Conservation (phyloP, 2,329 filamentous ascomycete genomes). For the Aureobasidium sp. region DNA sequence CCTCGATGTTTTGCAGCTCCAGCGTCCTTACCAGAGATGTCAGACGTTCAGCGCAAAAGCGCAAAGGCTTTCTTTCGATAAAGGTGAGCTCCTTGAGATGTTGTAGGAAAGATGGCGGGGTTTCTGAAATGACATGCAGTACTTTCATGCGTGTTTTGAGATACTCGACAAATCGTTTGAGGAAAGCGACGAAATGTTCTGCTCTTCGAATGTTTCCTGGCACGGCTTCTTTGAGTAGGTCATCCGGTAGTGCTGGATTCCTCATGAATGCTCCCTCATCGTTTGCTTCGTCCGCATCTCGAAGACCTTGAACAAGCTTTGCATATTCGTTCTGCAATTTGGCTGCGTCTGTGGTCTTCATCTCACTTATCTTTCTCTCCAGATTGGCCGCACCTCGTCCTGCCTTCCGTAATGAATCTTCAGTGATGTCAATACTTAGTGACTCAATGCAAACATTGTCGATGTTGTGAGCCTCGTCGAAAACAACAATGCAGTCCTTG, state of each 20-base stretch:
- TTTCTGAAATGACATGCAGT: constrained; percentile 93
- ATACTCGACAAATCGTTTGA: constrained; percentile 97
- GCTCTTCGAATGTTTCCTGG: constrained; percentile 93
- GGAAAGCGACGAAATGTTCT: constrained; percentile 90
- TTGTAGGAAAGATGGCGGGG: constrained; percentile 83
- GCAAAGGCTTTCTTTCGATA: constrained; percentile 90
- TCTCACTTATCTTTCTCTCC: constrained; percentile 83
- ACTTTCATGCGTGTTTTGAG: constrained; percentile 96
- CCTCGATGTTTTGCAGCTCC: constrained; percentile 95
- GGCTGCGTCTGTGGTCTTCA: constrained; percentile 91
- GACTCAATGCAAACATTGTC: constrained; percentile 99
- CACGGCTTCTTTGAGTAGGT: constrained; percentile 89
- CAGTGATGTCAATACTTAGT: constrained; percentile 90
- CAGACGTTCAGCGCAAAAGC: constrained; percentile 89
- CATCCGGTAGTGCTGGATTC: constrained; percentile 88
- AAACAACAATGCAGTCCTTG: constrained; percentile 97
- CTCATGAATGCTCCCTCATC: constrained; percentile 96
- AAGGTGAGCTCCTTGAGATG: constrained; percentile 95
- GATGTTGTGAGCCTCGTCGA: constrained; percentile 98
- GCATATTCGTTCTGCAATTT: constrained; percentile 93
- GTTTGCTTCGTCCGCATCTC: constrained; percentile 79
- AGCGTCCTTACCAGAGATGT: constrained; percentile 92
- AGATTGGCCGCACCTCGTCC: constrained; percentile 85
- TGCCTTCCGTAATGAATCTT: constrained; percentile 87
- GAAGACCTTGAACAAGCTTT: constrained; percentile 85